Evolutionary conservation across 2,329 filamentous ascomycete species (phyloP), one percentile per base, ranked within the genome.

Genomic region (Pleomassaria siparia): DNA sequence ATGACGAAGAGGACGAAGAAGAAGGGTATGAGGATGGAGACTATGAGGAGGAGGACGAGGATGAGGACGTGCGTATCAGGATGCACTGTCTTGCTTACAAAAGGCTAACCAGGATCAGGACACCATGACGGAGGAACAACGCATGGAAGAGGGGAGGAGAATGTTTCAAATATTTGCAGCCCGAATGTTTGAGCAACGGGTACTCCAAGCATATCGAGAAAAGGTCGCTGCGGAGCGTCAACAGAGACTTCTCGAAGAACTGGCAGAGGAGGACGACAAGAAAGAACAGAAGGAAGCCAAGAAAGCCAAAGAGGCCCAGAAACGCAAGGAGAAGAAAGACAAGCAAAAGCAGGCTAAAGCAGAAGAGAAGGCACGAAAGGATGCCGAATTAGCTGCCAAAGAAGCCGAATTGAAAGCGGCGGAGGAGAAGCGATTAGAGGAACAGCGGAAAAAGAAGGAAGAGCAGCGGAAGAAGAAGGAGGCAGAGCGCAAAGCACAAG

Each of bases 141-240:
- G 94, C 52, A 97, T 99, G 94, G 91, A 97, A 71, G 94, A 99
- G 77, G 94, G 94, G 51, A 85, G 94, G 47, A 83, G 92, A 59
- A 99, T 99, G 94, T 99, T 99, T 69, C 94, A 99, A 71, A 97
- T 99, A 70, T 99, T 99, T 72, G 94, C 94, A 51, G 94, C 94
- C 48, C 86, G 94, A 54, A 99, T 99, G 94, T 99, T 99, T 71
- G 94, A 99, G 75, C 94, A 99, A 71, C 83, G 94, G 54, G 94
- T 99, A 18, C 80, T 99, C 49, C 92, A 89, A 33, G 94, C 94
- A n/a, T 99, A 99, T 74, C 88, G 91, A 70, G 92, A 97, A 74
- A 96, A 96, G 70, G 92, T 99, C 2, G 90, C 94, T 15, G 85
- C 87, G 60, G 92, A 99, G 74, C 88, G 94, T 22, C 92, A 96